Base-by-base conservation (phyloP, 1,284 basidiomycete species). In the Tausonia pullulans region DNA sequence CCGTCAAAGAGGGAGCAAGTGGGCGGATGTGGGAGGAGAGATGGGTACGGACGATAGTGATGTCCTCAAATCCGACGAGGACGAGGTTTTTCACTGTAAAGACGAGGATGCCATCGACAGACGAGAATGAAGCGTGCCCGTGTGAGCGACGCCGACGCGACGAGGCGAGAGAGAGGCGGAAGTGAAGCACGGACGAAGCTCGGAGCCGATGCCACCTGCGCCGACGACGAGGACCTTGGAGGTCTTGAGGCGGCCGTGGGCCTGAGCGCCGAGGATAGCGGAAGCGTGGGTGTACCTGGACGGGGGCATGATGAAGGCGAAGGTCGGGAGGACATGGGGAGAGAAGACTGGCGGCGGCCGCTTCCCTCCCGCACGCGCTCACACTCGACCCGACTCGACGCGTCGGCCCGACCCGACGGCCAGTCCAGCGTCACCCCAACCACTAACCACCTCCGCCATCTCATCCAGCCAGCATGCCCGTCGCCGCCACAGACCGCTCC, bases 161-260 rank as follows among this genome's bases (percentile, higher is more conserved):
- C 16, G 48, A 52, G 49, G 5, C 48, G 39, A 39, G n/a, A 50
- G 10, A 10, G 40, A 10, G 43, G 50, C 45, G 57, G 51, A 44
- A 58, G n/a, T 52, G 56, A 4, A 41, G 39, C 44, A 83, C 88
- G 73, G 73, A 92, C 90, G 77, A 13, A 99, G 82, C 79, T 99
- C 96, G 74, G 95, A 98, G 2, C 96, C 95, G 73, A 98, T 98
- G 0, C 94, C 94, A 64, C 94, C 94, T 39, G 93, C 93, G 44
- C 94, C 94, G 46, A 98, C 92, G n/a, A 97, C 82, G 67, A 98
- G 79, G 45, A 96, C 84, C 65, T 81, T 87, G 1, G 87, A 86
- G 52, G 82, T 76, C 4, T 83, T 69, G 60, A 78, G 69, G 57
- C 72, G 71, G 39, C 68, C 61, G 69, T 83, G 82, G 43, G 89